Evolutionary conservation across 495 filamentous ascomycete genomes (phyloP).

Genomic region (Podospora pseudocomata): DNA sequence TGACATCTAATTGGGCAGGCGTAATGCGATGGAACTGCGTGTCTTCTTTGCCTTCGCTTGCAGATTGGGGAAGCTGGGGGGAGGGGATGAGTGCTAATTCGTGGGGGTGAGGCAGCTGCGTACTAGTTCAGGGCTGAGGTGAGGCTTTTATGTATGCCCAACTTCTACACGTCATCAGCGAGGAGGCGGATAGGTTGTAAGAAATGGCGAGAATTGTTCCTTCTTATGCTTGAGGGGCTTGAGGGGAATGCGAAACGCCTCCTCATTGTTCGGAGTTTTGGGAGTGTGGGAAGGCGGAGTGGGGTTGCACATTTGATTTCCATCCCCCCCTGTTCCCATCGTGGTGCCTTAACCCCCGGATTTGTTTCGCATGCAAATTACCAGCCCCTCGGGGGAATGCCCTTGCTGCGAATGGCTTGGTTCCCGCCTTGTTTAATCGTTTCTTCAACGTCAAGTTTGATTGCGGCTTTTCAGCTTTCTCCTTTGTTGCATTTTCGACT

Average conservation of each 20-base stretch:
- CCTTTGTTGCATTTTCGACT: background rate
- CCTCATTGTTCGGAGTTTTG: background rate
- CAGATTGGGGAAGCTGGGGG: background rate
- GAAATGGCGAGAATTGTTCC: background rate
- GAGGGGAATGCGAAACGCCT: background rate
- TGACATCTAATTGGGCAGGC: background rate
- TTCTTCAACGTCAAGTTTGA: background rate
- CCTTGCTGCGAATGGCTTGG: background rate
- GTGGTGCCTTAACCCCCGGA: slow-evolving; percentile 2
- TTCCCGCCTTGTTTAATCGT: background rate
- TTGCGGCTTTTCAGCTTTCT: background rate
- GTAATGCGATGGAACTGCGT: background rate
- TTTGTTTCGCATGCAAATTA: slow-evolving; percentile 2
- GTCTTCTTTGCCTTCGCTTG: background rate
- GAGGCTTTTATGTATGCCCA: background rate
- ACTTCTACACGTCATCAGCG: background rate
- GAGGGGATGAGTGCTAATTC: background rate
- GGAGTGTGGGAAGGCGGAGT: background rate
- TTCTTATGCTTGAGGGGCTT: background rate
- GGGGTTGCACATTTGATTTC: background rate
- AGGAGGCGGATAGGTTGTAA: background rate
- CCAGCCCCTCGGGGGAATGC: background rate
- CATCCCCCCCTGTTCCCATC: background rate
- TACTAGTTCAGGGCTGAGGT: background rate
- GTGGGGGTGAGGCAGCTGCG: background rate